Conservation (phyloP, 169 alveolate genomes). For the Plasmodium malariae region DNA sequence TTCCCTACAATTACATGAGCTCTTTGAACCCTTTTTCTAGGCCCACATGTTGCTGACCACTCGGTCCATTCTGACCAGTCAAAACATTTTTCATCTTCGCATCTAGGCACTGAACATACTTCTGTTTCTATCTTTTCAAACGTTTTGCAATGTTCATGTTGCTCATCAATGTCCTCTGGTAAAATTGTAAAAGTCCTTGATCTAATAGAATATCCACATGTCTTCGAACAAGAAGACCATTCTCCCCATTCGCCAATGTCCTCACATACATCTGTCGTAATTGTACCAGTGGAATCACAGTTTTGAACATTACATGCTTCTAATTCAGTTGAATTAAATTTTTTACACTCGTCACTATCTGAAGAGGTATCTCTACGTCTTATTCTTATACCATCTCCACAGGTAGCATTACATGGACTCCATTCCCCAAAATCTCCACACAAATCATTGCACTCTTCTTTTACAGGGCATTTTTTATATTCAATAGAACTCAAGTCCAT, state of each 20-base stretch:
- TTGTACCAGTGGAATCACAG: slow-evolving; percentile 15
- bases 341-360: slow-evolving; percentile 27
- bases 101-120: slow-evolving; percentile 60
- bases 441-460: slow-evolving; percentile 37
- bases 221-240: slow-evolving; percentile 63
- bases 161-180: slow-evolving; percentile 37
- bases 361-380: slow-evolving; percentile 13
- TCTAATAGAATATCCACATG: slow-evolving; percentile 75
- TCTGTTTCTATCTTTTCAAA: slow-evolving; percentile 45
- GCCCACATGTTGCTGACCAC: slow-evolving; percentile 71
- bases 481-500: slow-evolving; percentile 52
- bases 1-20: neutral
- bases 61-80: slow-evolving; percentile 71
- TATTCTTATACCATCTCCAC: slow-evolving; percentile 62
- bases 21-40: slow-evolving; percentile 65
- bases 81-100: slow-evolving; percentile 69
- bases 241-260: slow-evolving; percentile 70
- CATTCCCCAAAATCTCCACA: slow-evolving; percentile 76
- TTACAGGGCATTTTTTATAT: slow-evolving; percentile 45
- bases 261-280: slow-evolving; percentile 47
- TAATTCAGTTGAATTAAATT: slow-evolving; percentile 51
- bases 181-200: slow-evolving; percentile 28
- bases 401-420: slow-evolving; percentile 58
- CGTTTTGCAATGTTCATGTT: slow-evolving; percentile 16
- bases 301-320: slow-evolving; percentile 67